Evolutionary conservation across 2,329 filamentous ascomycete genomes (phyloP), one percentile per base, ranked within the genome.

Genomic region (Trichoderma atroviride): DNA sequence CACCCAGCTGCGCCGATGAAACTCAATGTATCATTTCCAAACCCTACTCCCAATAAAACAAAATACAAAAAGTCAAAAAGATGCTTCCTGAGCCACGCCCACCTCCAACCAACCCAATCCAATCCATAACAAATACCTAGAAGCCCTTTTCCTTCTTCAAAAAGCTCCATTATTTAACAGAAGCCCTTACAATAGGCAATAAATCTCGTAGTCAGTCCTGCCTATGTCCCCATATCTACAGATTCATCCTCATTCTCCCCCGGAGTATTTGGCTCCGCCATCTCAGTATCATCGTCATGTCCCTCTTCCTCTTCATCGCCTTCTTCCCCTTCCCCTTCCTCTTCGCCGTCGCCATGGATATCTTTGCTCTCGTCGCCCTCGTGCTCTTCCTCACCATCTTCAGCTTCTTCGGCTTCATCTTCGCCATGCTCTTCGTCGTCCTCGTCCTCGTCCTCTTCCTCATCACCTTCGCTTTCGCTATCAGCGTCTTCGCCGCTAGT

Each of bases 401-500:
- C 60, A 35, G 64, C 31, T 67, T 69, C 74, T 19, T 58, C 69
- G 0, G 75, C 77, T 24, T 69, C 72, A 9, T 71, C 70, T 2
- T 71, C 70, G 0, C 62, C 68, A 1, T 69, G 69, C 10, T 70
- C 70, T 19, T 72, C 73, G 1, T 63, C 72, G 11, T 71, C 73
- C 10, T 73, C 72, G 4, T 73, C 72, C 7, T 70, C 72, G 13
- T 74, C 73, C 5, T 71, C 71, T 0, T 40, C 64, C 16, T 78
- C 77, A 11, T 79, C 78, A 1, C 76, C 80, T 37, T 78, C 79
- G 55, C 75, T 77, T 62, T 80, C 79, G 55, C 75, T 77, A 27
- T 80, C 79, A 0, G 76, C 77, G 1, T 81, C 79, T 59, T 79
- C 79, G 24, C 78, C 78, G 40, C 78, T 79, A 4, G 68, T 74